A percentile compares a stretch with the other conserved stretches of the same genome.
Evolutionary conservation across 1,139 yeast genomes (phyloP).

Genomic region (Saccharomyces hybrid): DNA sequence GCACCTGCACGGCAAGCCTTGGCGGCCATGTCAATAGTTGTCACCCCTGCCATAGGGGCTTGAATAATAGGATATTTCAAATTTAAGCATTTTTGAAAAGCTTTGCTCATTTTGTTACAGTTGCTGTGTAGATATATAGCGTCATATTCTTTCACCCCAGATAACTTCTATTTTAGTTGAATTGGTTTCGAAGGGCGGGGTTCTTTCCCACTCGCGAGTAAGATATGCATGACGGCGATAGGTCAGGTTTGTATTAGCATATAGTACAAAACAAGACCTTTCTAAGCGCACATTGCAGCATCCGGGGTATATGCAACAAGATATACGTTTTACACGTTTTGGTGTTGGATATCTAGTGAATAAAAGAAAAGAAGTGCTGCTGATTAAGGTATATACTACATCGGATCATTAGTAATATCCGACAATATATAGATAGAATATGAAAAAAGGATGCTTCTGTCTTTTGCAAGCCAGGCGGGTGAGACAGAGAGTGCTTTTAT

Average conservation of each 20-base stretch:
- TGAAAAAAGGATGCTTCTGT: background rate
- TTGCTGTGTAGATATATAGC: background rate
- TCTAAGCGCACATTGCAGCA: no score
- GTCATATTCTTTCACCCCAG: no score
- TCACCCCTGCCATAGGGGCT: conserved; percentile 50
- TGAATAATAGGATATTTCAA: conserved; percentile 39
- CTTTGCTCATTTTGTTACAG: background rate
- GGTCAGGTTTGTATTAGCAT: background rate
- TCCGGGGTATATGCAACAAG: no score
- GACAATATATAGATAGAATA: background rate
- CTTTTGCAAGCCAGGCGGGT: no score
- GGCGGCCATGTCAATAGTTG: conserved; percentile 39
- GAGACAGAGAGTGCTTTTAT: no score
- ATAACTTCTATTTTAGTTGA: no score
- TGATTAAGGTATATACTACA: background rate
- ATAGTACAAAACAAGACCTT: no score
- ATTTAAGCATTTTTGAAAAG: conserved; percentile 12
- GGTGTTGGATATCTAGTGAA: no score
- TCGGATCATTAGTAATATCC: background rate
- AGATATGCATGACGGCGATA: background rate
- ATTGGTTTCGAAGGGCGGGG: background rate
- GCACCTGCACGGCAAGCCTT: conserved; percentile 38
- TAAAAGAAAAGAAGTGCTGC: background rate
- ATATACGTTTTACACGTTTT: no score
- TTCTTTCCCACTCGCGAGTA: background rate